Evolutionary conservation across 768 basidiomycete genomes (phyloP), one percentile per base, ranked within the genome.

Genomic region (Serendipita sp.): DNA sequence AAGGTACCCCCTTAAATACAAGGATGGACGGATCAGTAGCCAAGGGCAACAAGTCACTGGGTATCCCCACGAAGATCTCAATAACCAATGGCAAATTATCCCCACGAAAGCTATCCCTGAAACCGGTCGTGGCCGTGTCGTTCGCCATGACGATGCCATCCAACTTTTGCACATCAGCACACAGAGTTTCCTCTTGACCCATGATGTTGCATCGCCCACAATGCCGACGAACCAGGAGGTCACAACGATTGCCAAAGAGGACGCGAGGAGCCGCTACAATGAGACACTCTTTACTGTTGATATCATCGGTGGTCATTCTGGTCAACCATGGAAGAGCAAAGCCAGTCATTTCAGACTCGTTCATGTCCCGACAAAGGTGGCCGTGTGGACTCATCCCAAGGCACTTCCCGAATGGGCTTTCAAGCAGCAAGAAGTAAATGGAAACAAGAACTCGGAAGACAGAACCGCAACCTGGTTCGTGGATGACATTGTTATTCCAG

Each of bases 221-320:
- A 94, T 91, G 87, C 86, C 96, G 15, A 99, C 96, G 55, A 98
- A 98, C 73, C 93, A 97, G 72, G 96, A 99, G 73, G 93, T 98
- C 74, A 99, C 96, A 3, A 98, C 96, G 0, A 87, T 85, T 83
- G 72, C 85, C 3, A 86, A 83, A 70, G 86, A 89, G 66, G 89
- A 95, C 67, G 76, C 83, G 64, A 60, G 55, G 29, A 77, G 80
- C 5, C 80, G 88, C 60, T 80, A 87, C 71, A 89, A 91, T 66
- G 94, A 99, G 66, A 97, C 95, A 0, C 79, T 93, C 6, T 99
- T 97, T 81, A 77, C 81, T 67, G 69, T 99, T 11, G 72, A 81
- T 4, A 77, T 99, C 43, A 77, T 81, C 45, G 88, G 90, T 48
- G 88, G 81, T 0, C 77, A 83, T 65, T 81, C 87, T 23, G 88